Base-by-base conservation (phyloP, 2,329 filamentous ascomycete species). In the Ambrosiella cleistominuta region DNA sequence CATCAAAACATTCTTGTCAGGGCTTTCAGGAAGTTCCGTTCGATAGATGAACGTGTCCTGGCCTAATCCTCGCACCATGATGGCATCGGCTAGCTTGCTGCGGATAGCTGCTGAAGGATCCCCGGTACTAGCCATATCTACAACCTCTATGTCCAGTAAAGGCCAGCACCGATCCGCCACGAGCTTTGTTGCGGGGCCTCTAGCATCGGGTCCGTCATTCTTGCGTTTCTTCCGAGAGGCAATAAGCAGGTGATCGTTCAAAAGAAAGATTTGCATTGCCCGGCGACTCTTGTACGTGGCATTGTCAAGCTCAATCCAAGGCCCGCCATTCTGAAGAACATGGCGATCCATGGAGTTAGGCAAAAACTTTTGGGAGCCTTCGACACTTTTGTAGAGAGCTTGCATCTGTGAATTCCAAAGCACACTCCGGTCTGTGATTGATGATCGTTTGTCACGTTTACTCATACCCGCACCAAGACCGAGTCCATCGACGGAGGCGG, bases 291-390 rank as follows among this genome's bases (percentile, higher is more conserved):
- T 96, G 82, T 95, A 97, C 0, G 93, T 98, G 9, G 93, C 93
- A 62, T 93, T 94, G 70, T 98, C 94, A 61, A 98, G 75, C 71
- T 98, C 91, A 60, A 97, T 86, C 93, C 93, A 98, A 53, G 85
- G 80, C 1, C 88, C 86, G 3, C 89, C 95, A 69, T 97, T 91
- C 68, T 95, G 83, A 1, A 97, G 81, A 51, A 98, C 89, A 68
- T 96, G 94, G 44, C 93, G 83, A n/a, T 90, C 91, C 17, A 86
- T 82, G 17, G 89, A 79, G 57, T 90, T 93, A 12, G 93, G 93
- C 9, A 98, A 74, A 66, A 95, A 98, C 68, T 97, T 97, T 66
- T 98, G 93, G 8, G 90, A 95, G 1, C 91, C 91, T 69, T 97
- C 93, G n/a, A 98, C 88, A 49, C 86, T 87, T 72, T 96, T 97